Evolutionary conservation across 345 rosid genomes (phyloP).

Genomic region (Arabidopsis arenosa): DNA sequence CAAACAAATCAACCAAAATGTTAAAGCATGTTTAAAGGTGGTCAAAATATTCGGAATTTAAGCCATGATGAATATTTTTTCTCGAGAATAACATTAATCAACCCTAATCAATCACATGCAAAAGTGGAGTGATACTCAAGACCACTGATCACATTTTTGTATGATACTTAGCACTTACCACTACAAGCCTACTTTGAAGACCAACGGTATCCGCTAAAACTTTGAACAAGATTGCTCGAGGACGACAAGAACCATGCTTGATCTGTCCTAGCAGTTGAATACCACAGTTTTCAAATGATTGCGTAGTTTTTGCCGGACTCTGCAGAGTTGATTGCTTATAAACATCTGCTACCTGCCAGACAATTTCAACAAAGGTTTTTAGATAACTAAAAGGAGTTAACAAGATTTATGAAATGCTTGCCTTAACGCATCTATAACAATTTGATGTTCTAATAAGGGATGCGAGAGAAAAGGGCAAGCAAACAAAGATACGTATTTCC

Average conservation of each 20-base stretch:
- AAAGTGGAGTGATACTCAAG: constrained; percentile 8
- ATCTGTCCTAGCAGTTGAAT: constrained; percentile 95
- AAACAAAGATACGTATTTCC: constrained; percentile 18
- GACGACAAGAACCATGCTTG: constrained; percentile 87
- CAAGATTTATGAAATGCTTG: constrained; percentile 32
- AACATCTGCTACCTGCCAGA: constrained; percentile 80
- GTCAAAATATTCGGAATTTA: constrained; percentile 27
- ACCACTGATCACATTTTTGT: constrained; percentile 16
- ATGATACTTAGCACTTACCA: constrained; percentile 64
- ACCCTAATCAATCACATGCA: constrained; percentile 32
- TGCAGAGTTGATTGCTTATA: constrained; percentile 76
- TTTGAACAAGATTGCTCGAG: constrained; percentile 93
- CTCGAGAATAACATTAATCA: constrained; percentile 16
- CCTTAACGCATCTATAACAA: constrained; percentile 15
- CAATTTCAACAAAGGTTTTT: constrained; percentile 12
- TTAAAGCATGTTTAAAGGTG: constrained; percentile 12
- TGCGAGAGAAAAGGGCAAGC: constrained; percentile 3
- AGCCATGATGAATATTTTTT: constrained; percentile 14
- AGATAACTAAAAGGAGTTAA: constrained; percentile 14
- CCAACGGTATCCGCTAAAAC: constrained; percentile 95
- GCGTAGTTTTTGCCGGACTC: constrained; percentile 80
- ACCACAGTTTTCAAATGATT: constrained; percentile 68
- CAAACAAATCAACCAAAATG: constrained; percentile 21
- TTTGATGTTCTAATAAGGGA: constrained; percentile 27
- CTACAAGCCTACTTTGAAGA: constrained; percentile 87